Conservation (phyloP, 768 basidiomycete species). For the Clavulina sp. region DNA sequence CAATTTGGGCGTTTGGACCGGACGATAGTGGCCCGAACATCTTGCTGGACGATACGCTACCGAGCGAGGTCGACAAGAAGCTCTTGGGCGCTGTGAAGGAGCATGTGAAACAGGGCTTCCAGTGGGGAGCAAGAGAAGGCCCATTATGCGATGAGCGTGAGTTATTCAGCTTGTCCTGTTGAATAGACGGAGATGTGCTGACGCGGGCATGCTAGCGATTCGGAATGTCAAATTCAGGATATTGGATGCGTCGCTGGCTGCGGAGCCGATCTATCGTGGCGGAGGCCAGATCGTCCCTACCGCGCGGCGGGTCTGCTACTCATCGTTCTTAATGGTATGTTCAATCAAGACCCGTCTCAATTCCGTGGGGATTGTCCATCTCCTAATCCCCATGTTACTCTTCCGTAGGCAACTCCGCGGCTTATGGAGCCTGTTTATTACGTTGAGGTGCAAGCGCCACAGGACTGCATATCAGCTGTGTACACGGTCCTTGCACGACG, state of each 20-base stretch:
- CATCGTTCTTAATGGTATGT: slow-evolving; percentile 92
- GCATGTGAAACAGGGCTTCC: slow-evolving; percentile 97
- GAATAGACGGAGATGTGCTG: slow-evolving; percentile 2
- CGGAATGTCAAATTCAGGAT: slow-evolving; percentile 97
- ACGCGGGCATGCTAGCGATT: slow-evolving; percentile 45
- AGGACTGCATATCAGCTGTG: slow-evolving; percentile 95
- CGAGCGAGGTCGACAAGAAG: slow-evolving; percentile 93
- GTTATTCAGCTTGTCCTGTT: slow-evolving; percentile 20
- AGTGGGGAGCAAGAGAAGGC: slow-evolving; percentile 96
- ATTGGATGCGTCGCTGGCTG: slow-evolving; percentile 78
- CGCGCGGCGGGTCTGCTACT: slow-evolving; percentile 96
- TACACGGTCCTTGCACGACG: slow-evolving; percentile 97
- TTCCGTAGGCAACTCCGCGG: slow-evolving; percentile 75
- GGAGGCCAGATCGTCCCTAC: slow-evolving; percentile 98
- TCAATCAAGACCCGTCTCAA: slow-evolving; percentile 3
- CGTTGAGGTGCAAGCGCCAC: slow-evolving; percentile 98
- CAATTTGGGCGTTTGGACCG: slow-evolving; percentile 99
- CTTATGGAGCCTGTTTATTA: slow-evolving; percentile 97
- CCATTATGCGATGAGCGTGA: slow-evolving; percentile 96
- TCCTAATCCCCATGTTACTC: background rate
- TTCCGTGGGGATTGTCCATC: background rate
- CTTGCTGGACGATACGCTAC: slow-evolving; percentile 87
- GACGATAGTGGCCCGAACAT: slow-evolving; percentile 91
- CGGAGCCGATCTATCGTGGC: slow-evolving; percentile 93
- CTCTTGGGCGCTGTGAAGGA: slow-evolving; percentile 77